Conservation (phyloP, 1,139 yeast species). For the Martiniozyma asiatica region DNA sequence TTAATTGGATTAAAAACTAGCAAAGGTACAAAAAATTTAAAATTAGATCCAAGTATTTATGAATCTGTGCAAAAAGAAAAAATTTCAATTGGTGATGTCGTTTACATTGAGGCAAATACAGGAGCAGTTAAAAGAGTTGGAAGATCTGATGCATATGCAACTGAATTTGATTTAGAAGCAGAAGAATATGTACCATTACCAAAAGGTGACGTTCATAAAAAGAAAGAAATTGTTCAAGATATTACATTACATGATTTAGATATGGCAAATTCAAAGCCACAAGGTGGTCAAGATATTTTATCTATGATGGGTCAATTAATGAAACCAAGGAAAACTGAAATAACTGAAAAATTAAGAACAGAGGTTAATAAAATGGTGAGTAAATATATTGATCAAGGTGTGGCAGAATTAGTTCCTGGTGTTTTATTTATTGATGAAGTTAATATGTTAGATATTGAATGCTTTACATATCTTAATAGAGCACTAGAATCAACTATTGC, state of each 20-base stretch:
- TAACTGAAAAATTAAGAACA: slow-evolving; percentile 84
- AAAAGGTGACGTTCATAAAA: slow-evolving; percentile 97
- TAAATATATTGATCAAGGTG: slow-evolving; percentile 93
- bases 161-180: slow-evolving; percentile 95
- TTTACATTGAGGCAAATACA: slow-evolving; percentile 92
- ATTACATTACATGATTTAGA: slow-evolving; percentile 93
- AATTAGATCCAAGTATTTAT: slow-evolving; percentile 91
- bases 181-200: slow-evolving; percentile 98
- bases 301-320: slow-evolving; percentile 98
- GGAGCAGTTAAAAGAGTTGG: slow-evolving; percentile 98
- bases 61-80: slow-evolving; percentile 94
- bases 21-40: slow-evolving; percentile 84
- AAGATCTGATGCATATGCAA: slow-evolving; percentile 94
- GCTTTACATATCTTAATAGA: slow-evolving; percentile 85
- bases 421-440: slow-evolving; percentile 96
- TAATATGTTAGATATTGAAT: slow-evolving; percentile 93
- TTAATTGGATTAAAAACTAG: slow-evolving; percentile 91
- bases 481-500: slow-evolving; percentile 89
- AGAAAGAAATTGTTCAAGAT: slow-evolving; percentile 95
- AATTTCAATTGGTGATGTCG: slow-evolving; percentile 91
- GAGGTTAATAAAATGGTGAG: slow-evolving; percentile 96
- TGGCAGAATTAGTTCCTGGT: slow-evolving; percentile 96
- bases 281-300: slow-evolving; percentile 96
- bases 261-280: slow-evolving; percentile 93
- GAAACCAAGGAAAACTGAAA: slow-evolving; percentile 96